These are phyloP conservation scores for Kwoniella dendrophila DNA, from an alignment of 768 basidiomycete genomes.

Conservation along the genomic window DNA sequence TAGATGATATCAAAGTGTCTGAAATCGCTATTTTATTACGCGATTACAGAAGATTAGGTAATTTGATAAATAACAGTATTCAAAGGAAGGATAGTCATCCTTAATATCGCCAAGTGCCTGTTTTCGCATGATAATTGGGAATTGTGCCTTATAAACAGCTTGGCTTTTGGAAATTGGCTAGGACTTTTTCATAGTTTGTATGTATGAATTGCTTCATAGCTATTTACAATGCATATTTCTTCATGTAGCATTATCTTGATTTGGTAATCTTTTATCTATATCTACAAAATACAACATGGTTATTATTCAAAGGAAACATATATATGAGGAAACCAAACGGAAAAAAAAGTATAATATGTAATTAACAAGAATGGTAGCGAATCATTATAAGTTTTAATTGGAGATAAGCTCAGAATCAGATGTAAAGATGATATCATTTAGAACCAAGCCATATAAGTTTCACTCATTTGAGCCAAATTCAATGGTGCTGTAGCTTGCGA, in stretches of 20 bases:
- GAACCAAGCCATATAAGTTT: conserved; percentile 81
- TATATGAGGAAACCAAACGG: background rate
- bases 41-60: conserved; percentile 75
- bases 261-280: background rate
- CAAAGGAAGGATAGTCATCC: background rate
- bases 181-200: background rate
- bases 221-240: background rate
- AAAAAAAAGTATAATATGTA: too few species aligned
- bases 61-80: background rate
- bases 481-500: conserved; percentile 83
- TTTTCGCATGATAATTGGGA: background rate
- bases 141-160: background rate
- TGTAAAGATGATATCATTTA: conserved; percentile 15
- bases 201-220: background rate
- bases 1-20: conserved; percentile 75
- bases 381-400: too few species aligned
- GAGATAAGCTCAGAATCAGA: background rate
- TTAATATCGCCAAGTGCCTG: background rate
- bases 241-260: background rate
- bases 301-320: background rate
- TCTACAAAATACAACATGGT: background rate
- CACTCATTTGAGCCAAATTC: conserved; percentile 80
- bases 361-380: too few species aligned
- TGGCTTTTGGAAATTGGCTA: background rate
- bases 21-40: conserved; percentile 78